These are phyloP conservation scores for Aspergillus sp. DNA, from an alignment of 2,329 filamentous ascomycete genomes.

Conservation along the genomic window DNA sequence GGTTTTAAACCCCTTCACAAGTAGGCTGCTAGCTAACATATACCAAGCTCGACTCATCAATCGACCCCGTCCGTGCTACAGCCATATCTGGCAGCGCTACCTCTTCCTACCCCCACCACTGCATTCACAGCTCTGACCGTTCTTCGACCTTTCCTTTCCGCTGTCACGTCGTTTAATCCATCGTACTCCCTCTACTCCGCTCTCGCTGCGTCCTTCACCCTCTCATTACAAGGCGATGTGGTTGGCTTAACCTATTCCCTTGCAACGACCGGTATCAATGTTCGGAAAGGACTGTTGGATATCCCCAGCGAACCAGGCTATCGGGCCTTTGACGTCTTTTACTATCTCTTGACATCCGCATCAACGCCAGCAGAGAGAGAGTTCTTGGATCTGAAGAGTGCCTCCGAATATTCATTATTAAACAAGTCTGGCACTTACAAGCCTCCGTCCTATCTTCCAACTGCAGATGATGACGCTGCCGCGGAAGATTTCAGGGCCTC, in stretches of 20 bases:
- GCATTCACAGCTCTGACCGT: conserved; percentile 76
- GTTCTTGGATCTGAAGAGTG: conserved; percentile 73
- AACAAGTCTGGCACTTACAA: conserved; percentile 79
- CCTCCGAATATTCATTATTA: conserved; percentile 72
- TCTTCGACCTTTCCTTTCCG: conserved; percentile 78
- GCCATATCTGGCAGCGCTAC: conserved; percentile 76
- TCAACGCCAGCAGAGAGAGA: conserved; percentile 86
- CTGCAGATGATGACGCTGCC: conserved; percentile 84
- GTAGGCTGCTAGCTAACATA: conserved; percentile 11
- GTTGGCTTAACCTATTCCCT: conserved; percentile 71
- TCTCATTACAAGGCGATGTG: conserved; percentile 75
- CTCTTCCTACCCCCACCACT: conserved; percentile 69
- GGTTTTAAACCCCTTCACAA: not conserved
- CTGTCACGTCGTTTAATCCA: conserved; percentile 86
- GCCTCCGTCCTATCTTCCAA: conserved; percentile 82
- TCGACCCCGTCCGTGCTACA: conserved; percentile 79
- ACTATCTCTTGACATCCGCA: conserved; percentile 89
- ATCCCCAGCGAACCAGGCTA: conserved; percentile 76
- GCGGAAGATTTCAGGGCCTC: conserved; percentile 89
- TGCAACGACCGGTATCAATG: conserved; percentile 85
- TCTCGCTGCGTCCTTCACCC: conserved; percentile 73
- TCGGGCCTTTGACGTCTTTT: conserved; percentile 95
- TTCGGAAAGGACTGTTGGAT: conserved; percentile 70
- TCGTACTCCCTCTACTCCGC: conserved; percentile 74
- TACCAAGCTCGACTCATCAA: conserved; percentile 72